Conservation (phyloP, 176 grass and related monocot species). For the Tillandsia fasciculata region DNA sequence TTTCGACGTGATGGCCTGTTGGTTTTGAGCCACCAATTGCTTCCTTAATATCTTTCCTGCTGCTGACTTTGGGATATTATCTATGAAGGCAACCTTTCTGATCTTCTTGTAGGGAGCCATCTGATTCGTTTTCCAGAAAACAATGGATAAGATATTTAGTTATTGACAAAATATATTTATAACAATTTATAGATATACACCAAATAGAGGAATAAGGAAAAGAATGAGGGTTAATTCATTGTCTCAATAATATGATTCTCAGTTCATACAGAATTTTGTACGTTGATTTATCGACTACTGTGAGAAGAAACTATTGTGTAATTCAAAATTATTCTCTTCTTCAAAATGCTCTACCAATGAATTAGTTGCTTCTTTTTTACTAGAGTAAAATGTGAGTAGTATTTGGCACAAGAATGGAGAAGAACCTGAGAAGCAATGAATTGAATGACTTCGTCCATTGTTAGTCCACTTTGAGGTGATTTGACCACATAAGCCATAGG, state of each 20-base stretch:
- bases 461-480: conserved; percentile 12
- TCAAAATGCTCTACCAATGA: too few relatives aligned
- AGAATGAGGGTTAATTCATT: too few relatives aligned
- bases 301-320: too few relatives aligned
- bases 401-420: background rate
- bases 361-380: background rate
- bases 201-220: background rate
- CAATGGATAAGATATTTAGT: background rate
- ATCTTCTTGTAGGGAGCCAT: background rate
- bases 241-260: too few relatives aligned
- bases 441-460: conserved; percentile 13
- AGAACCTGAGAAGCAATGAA: conserved; percentile 19
- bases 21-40: background rate
- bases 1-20: background rate
- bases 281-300: too few relatives aligned
- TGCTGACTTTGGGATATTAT: background rate
- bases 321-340: too few relatives aligned
- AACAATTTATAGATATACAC: background rate
- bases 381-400: background rate
- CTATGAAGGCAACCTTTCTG: background rate
- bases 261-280: too few relatives aligned
- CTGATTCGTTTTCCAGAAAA: background rate
- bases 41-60: conserved; percentile 1
- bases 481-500: conserved; percentile 25
- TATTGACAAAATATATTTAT: background rate